These are phyloP conservation scores for Alloteropsis semialata DNA, from an alignment of 176 grass and related monocot genomes.

Conservation along the genomic window DNA sequence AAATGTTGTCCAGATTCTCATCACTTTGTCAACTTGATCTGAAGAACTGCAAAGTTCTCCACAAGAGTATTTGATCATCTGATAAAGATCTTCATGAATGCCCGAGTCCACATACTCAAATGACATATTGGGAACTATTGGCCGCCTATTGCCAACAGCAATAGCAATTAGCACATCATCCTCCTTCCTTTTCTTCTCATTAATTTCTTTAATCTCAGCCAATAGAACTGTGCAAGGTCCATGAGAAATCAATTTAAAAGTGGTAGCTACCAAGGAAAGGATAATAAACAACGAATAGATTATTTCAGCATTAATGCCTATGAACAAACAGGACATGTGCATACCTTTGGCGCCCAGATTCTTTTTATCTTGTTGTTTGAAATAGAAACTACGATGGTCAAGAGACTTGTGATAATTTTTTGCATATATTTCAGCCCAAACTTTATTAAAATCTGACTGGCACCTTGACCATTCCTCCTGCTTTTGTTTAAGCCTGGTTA, in stretches of 20 bases:
- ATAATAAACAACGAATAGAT: neutral
- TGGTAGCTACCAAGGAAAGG: slow-evolving; percentile 29
- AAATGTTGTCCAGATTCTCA: slow-evolving; percentile 84
- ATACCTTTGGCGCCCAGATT: slow-evolving; percentile 86
- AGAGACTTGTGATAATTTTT: slow-evolving; percentile 99
- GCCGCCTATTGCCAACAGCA: slow-evolving; percentile 76
- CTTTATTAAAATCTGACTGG: slow-evolving; percentile 90
- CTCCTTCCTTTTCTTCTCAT: slow-evolving; percentile 95
- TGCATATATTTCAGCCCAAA: slow-evolving; percentile 96
- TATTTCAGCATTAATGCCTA: neutral
- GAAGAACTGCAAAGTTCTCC: slow-evolving; percentile 85
- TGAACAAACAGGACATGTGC: neutral
- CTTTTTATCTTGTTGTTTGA: slow-evolving; percentile 99
- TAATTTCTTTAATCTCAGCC: slow-evolving; percentile 99
- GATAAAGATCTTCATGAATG: slow-evolving; percentile 83
- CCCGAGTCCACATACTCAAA: slow-evolving; percentile 72
- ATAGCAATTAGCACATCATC: slow-evolving; percentile 88
- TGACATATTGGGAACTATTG: slow-evolving; percentile 87
- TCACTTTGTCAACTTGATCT: slow-evolving; percentile 92
- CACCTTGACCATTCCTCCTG: slow-evolving; percentile 93
- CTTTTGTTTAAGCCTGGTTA: slow-evolving; percentile 91
- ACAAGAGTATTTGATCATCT: slow-evolving; percentile 93
- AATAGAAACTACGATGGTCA: slow-evolving; percentile 98
- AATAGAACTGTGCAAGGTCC: slow-evolving; percentile 36
- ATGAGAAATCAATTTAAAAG: neutral